Percentiles rank a stretch among this genome's conserved stretches.
Evolutionary conservation across 2,329 filamentous ascomycete species (phyloP).

Genomic region (Stromatinia cepivora): DNA sequence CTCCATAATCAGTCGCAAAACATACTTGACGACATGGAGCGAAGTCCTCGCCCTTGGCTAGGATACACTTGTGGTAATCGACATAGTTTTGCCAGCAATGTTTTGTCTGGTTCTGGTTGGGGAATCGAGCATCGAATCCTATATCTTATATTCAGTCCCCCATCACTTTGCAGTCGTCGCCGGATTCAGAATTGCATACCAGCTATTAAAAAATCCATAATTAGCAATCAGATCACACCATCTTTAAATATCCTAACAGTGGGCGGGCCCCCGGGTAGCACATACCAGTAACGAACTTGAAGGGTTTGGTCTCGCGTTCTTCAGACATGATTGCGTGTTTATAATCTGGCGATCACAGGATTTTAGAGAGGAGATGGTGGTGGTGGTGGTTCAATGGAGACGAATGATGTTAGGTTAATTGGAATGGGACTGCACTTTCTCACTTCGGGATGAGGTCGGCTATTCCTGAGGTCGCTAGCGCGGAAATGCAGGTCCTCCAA

Average conservation of each 20-base stretch:
- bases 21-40: conserved; percentile 92
- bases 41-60: conserved; percentile 98
- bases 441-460: conserved; percentile 39
- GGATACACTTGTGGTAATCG: conserved; percentile 99
- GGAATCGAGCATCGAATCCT: conserved; percentile 99
- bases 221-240: conserved; percentile 45
- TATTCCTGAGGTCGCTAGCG: conserved; percentile 33
- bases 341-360: conserved; percentile 34
- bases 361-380: conserved; percentile 39
- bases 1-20: conserved; percentile 44
- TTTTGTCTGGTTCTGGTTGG: conserved; percentile 98
- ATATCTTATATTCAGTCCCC: conserved; percentile 33
- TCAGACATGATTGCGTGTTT: conserved; percentile 77
- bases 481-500: conserved; percentile 23
- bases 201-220: conserved; percentile 43
- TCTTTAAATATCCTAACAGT: conserved; percentile 32
- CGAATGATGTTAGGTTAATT: conserved; percentile 35
- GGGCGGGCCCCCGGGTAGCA: conserved; percentile 25
- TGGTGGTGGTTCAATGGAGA: conserved; percentile 42
- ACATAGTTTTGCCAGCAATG: conserved; percentile 99
- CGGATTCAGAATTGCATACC: conserved; percentile 45
- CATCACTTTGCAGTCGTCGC: conserved; percentile 2
- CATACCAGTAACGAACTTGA: conserved; percentile 99
- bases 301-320: conserved; percentile 96
- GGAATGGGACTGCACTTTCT: conserved; percentile 27